Evolutionary conservation across 2,329 filamentous ascomycete species (phyloP).

Genomic region (Venturia carpophila): DNA sequence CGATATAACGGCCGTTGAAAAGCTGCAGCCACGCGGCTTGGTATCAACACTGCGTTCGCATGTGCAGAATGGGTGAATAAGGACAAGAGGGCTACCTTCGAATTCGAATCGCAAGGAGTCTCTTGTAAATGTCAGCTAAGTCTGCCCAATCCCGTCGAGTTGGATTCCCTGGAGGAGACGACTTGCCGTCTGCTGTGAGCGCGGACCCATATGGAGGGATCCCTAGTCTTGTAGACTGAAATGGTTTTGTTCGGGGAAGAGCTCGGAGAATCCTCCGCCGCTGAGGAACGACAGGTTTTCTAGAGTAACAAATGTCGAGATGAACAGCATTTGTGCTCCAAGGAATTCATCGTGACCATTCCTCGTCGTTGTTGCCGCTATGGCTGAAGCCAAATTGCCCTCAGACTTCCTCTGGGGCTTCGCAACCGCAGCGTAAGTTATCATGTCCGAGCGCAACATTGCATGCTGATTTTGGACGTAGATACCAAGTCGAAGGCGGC

Average conservation of each 20-base stretch:
- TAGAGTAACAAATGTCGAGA: neutral
- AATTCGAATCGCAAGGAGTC: neutral
- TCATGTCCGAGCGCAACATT: too few species aligned
- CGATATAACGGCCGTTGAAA: neutral
- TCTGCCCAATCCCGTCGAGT: neutral
- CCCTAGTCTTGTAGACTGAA: neutral
- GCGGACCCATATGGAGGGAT: neutral
- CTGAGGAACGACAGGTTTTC: neutral
- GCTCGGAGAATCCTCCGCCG: neutral
- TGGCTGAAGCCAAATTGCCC: constrained; percentile 23
- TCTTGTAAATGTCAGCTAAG: neutral
- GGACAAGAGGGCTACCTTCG: neutral
- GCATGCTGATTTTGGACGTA: constrained; percentile 31
- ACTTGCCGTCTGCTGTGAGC: neutral
- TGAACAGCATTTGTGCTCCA: neutral
- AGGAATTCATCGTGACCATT: neutral
- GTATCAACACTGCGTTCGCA: neutral
- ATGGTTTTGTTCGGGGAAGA: neutral
- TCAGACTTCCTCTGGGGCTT: constrained; percentile 37
- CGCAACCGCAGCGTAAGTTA: constrained; percentile 33
- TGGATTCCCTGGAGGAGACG: neutral
- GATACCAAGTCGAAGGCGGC: constrained; percentile 82
- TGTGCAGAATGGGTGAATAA: neutral
- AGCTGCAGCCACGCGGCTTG: neutral
- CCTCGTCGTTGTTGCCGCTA: neutral